Percentiles rank a stretch among this genome's conserved stretches.
Evolutionary conservation across 2,329 filamentous ascomycete genomes (phyloP).

Genomic region (Colletotrichum sp.): DNA sequence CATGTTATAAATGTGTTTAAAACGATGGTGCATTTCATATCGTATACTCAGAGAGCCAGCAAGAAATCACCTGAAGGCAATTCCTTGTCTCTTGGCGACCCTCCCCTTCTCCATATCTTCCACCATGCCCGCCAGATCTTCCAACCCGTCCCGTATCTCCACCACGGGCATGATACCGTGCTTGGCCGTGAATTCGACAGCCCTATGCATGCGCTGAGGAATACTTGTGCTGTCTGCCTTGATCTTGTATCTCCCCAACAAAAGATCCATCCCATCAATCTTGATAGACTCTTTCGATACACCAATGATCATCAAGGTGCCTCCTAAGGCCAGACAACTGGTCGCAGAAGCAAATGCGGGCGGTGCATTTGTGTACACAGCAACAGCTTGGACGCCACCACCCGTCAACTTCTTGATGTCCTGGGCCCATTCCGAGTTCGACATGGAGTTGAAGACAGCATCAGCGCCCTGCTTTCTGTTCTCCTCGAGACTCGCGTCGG

Average conservation of each 20-base stretch:
- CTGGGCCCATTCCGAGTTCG: conserved; percentile 36
- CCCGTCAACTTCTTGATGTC: conserved; percentile 44
- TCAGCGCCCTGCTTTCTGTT: conserved; percentile 43
- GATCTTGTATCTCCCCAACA: conserved; percentile 41
- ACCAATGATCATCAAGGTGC: conserved; percentile 46
- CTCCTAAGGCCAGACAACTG: conserved; percentile 37
- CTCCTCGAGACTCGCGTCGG: conserved; percentile 42
- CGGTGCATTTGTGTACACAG: conserved; percentile 42
- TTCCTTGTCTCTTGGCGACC: conserved; percentile 37
- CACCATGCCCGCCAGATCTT: conserved; percentile 41
- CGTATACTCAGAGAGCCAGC: neutral
- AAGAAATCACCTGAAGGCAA: conserved; percentile 31
- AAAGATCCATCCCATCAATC: conserved; percentile 41
- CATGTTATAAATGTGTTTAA: neutral
- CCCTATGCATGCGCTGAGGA: conserved; percentile 45
- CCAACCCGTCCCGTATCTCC: conserved; percentile 38
- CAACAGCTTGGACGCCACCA: conserved; percentile 43
- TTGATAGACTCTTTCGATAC: conserved; percentile 39
- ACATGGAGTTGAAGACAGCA: conserved; percentile 45
- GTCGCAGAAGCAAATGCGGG: conserved; percentile 40
- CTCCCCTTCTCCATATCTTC: conserved; percentile 40
- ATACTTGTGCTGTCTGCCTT: conserved; percentile 46
- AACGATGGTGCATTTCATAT: neutral
- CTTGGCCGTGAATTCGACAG: conserved; percentile 45
- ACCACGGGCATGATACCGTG: conserved; percentile 44